Base-by-base conservation (phyloP, 345 rosid species). In the Mercurialis annua region DNA sequence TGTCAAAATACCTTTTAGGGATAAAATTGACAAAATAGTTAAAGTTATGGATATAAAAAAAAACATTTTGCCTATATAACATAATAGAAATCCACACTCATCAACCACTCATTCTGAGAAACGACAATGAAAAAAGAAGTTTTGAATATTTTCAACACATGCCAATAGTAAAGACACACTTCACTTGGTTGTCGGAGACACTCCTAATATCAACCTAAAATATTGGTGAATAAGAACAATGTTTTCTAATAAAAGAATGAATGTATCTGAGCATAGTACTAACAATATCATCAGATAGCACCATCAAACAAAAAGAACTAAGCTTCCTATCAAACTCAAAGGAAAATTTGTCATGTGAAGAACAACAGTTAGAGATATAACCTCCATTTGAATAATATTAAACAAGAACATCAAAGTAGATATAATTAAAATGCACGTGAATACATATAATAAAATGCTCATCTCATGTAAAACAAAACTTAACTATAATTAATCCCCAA, bases 401-500 rank as follows among this genome's bases (percentile, higher is more conserved):
- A 51, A 34, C 34, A 30, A 26, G 8, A 53, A 38, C 24, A 51
- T 3, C 18, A 51, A 51, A 34, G 10, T 16, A 16, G 16, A 38
- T 43, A 30, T 12, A 64, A 16, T n/a, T 31, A 1, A 56, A 6
- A 55, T 54, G 12, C 40, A 7, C 36, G 31, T 38, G 17, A 36
- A 34, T 21, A 53, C 29, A 14, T 23, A 31, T 10, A 23, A 56
- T 30, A 57, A 53, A 47, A 64, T 46, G 26, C 58, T 21, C 31
- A 31, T 34, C n/a, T 33, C 27, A 56, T 24, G 40, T 44, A 65
- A 54, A 66, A 34, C 2, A 24, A 47, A 56, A 62, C 17, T 11
- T 46, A 67, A 38, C 47, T 59, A 53, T 55, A 30, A 70, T 59
- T 44, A 51, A 69, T 68, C 50, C 55, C 48, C n/a, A n/a, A 55